phyloP scores from a whole-genome alignment of 768 basidiomycete species.

The Mycena filopes region DNA sequence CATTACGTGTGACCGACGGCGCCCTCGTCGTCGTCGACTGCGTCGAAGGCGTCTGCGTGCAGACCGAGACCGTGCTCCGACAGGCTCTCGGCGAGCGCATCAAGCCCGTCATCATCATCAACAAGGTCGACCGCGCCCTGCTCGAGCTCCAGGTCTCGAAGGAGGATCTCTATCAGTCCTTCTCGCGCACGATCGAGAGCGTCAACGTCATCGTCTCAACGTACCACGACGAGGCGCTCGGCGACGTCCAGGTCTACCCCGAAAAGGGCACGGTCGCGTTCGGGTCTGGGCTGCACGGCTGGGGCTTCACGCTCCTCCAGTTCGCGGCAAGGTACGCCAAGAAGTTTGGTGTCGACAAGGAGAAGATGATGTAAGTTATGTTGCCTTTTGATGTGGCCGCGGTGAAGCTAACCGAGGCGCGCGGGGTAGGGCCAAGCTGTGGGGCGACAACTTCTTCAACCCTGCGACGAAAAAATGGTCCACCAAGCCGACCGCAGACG shows the following conservation, averaged over 20 bases:
- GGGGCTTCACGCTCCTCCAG: slow-evolving; percentile 99
- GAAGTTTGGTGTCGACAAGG: slow-evolving; percentile 99
- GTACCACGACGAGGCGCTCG: slow-evolving; percentile 92
- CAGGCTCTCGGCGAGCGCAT: slow-evolving; percentile 98
- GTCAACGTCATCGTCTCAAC: slow-evolving; percentile 99
- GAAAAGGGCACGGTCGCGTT: slow-evolving; percentile 99
- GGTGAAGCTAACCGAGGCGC: background rate
- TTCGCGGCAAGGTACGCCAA: slow-evolving; percentile 95
- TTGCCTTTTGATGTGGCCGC: background rate
- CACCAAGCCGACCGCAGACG: slow-evolving; percentile 78
- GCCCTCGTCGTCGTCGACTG: slow-evolving; percentile 99
- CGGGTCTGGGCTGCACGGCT: slow-evolving; percentile 99
- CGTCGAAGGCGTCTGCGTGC: slow-evolving; percentile 99
- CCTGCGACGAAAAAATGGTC: slow-evolving; percentile 97
- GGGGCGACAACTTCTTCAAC: slow-evolving; percentile 99
- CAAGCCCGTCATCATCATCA: slow-evolving; percentile 99
- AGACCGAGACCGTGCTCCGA: slow-evolving; percentile 99
- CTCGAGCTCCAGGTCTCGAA: slow-evolving; percentile 98
- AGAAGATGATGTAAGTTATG: slow-evolving; percentile 82
- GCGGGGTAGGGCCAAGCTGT: slow-evolving; percentile 71
- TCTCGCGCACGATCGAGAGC: slow-evolving; percentile 95
- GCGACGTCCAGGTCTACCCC: slow-evolving; percentile 99
- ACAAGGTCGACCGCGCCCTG: slow-evolving; percentile 99
- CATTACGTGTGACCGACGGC: slow-evolving; percentile 98
- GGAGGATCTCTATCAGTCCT: slow-evolving; percentile 97